phyloP scores from a whole-genome alignment of 805 yeast genomes.

The Jamesozyma lodderae region DNA sequence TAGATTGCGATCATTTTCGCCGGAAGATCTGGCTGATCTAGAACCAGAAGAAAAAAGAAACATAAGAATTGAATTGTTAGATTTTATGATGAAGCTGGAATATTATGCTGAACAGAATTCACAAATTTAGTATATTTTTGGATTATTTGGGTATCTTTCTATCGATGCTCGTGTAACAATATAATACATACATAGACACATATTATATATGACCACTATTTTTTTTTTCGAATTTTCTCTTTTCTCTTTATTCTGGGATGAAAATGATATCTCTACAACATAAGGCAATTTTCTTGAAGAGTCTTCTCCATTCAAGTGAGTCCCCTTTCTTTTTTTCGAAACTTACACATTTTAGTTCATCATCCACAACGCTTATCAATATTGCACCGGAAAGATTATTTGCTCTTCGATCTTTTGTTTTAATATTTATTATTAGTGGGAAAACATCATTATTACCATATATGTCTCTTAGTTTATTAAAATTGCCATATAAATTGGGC shows the following conservation, averaged over 20 bases:
- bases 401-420: constrained; percentile 38
- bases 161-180: neutral
- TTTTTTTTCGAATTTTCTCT: too few relatives aligned
- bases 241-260: constrained; percentile 25
- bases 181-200: neutral
- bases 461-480: constrained; percentile 8
- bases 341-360: constrained; percentile 39
- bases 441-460: constrained; percentile 21
- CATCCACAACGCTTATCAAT: constrained; percentile 34
- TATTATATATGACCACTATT: too few relatives aligned
- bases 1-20: constrained; percentile 12
- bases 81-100: constrained; percentile 21
- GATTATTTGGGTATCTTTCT: neutral
- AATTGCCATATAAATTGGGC: constrained; percentile 17
- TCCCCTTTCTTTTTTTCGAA: constrained; percentile 53
- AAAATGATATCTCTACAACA: constrained; percentile 51
- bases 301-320: constrained; percentile 65
- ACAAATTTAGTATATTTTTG: neutral
- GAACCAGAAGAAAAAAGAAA: constrained; percentile 17
- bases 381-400: constrained; percentile 40
- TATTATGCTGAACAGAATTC: constrained; percentile 5
- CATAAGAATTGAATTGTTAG: constrained; percentile 18
- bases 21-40: constrained; percentile 10
- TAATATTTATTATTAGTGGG: constrained; percentile 33
- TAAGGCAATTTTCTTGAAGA: constrained; percentile 49